Conservation (phyloP, 2,329 filamentous ascomycete species). For the Parafenestella ontariensis region DNA sequence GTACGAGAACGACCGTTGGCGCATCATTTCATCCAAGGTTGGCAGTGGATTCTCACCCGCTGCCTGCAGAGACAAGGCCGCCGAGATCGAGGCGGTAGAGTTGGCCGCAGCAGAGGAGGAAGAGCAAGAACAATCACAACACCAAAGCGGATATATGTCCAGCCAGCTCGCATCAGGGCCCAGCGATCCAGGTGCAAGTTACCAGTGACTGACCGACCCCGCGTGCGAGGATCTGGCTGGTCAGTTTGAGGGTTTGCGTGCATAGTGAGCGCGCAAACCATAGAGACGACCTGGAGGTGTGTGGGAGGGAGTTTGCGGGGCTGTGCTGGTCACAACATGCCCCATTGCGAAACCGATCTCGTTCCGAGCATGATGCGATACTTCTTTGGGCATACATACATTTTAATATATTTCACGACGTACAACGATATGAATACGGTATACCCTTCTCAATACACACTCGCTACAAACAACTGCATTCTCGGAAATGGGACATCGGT, state of each 20-base stretch:
- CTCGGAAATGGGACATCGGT: conserved; percentile 1
- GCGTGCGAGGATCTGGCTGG: conserved; percentile 15
- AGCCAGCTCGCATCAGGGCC: conserved; percentile 40
- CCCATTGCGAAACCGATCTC: conserved; percentile 5
- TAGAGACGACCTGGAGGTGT: conserved; percentile 7
- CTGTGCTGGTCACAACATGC: conserved; percentile 44
- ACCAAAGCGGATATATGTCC: conserved; percentile 41
- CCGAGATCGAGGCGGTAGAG: conserved; percentile 60
- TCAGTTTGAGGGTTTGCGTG: conserved; percentile 35
- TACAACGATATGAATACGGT: conserved; percentile 38
- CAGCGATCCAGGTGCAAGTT: conserved; percentile 41
- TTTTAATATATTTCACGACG: conserved; percentile 42
- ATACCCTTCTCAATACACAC: conserved; percentile 36
- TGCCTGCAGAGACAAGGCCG: conserved; percentile 82
- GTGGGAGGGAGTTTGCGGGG: conserved; percentile 13
- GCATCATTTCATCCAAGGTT: conserved; percentile 88
- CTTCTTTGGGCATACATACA: conserved; percentile 24
- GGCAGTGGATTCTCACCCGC: conserved; percentile 87
- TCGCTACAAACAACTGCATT: conserved; percentile 20
- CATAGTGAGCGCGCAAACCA: conserved; percentile 27
- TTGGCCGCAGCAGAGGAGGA: conserved; percentile 32
- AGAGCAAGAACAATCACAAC: conserved; percentile 32
- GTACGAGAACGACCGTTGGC: conserved; percentile 92
- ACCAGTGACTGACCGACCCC: conserved; percentile 46
- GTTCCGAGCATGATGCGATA: conserved; percentile 15